These are phyloP conservation scores for Pseudopediastrum boryanum DNA, from an alignment of 139 green algal species.

Conservation along the genomic window DNA sequence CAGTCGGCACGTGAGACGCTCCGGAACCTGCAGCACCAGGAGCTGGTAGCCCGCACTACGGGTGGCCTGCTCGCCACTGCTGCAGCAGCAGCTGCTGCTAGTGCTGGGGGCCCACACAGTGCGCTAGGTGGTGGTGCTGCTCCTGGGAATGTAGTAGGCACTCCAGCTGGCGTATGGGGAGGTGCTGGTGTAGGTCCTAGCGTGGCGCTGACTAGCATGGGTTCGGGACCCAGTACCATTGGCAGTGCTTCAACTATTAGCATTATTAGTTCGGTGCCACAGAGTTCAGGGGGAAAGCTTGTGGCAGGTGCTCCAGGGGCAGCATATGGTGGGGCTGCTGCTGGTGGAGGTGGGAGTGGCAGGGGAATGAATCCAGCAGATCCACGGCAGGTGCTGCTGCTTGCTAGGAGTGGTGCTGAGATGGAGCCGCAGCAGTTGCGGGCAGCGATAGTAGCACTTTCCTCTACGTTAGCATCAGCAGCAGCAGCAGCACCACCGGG, in stretches of 20 bases:
- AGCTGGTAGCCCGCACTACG: slow-evolving; percentile 1
- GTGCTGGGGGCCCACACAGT: slow-evolving; percentile 21
- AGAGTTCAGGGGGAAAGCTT: too few relatives aligned
- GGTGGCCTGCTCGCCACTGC: background rate
- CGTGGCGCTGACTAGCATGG: too few relatives aligned
- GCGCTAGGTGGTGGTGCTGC: too few relatives aligned
- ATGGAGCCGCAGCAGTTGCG: background rate
- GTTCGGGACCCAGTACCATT: too few relatives aligned
- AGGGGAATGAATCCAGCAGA: background rate
- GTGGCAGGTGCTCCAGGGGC: background rate
- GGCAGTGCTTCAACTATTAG: too few relatives aligned
- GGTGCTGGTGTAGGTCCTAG: too few relatives aligned
- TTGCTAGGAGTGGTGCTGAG: background rate
- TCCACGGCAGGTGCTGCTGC: slow-evolving; percentile 13
- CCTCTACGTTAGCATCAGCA: background rate
- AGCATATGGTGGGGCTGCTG: background rate
- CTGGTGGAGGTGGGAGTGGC: slow-evolving; percentile 1
- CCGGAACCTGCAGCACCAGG: slow-evolving; percentile 36
- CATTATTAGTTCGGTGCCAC: too few relatives aligned
- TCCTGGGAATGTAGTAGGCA: too few relatives aligned
- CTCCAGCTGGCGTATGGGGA: too few relatives aligned
- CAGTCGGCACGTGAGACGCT: slow-evolving; percentile 38
- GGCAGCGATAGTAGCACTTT: background rate
- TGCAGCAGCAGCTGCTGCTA: background rate
- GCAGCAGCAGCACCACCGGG: background rate